Evolutionary conservation across 306 rosid genomes (phyloP).

Genomic region (Adenanthera pavonina): DNA sequence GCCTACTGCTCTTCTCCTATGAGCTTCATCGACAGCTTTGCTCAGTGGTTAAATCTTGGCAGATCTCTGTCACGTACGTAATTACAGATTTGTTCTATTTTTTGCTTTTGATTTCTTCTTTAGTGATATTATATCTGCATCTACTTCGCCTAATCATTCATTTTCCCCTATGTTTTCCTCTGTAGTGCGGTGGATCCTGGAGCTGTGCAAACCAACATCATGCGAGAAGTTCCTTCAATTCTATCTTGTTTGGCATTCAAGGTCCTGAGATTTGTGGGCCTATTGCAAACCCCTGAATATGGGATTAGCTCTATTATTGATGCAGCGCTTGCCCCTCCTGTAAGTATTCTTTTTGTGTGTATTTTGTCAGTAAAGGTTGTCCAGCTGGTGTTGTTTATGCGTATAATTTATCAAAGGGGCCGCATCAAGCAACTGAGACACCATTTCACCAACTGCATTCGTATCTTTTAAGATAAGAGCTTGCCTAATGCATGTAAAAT

Average conservation of each 20-base stretch:
- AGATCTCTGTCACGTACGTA: constrained; percentile 72
- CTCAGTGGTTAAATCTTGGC: constrained; percentile 59
- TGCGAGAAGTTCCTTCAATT: constrained; percentile 75
- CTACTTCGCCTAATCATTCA: constrained; percentile 25
- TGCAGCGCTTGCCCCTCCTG: constrained; percentile 81
- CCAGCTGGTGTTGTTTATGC: constrained; percentile 26
- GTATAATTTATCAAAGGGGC: constrained; percentile 4
- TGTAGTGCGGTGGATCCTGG: constrained; percentile 87
- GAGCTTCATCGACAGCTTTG: constrained; percentile 79
- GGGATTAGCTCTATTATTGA: constrained; percentile 69
- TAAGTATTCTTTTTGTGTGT: constrained; percentile 47
- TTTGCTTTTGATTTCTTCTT: constrained; percentile 34
- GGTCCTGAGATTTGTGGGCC: constrained; percentile 55
- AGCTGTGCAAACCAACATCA: constrained; percentile 71
- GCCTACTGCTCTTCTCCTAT: constrained; percentile 70
- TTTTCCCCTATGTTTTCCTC: constrained; percentile 41
- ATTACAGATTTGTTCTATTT: constrained; percentile 23
- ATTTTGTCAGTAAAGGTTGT: constrained; percentile 27
- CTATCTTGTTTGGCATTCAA: constrained; percentile 54
- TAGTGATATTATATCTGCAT: constrained; percentile 29
- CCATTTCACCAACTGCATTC: constrained; percentile 19
- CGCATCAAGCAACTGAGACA: background rate
- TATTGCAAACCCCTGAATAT: constrained; percentile 66
- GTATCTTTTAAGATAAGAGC: constrained; percentile 7
- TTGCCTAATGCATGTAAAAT: background rate